Evolutionary conservation across 2,329 filamentous ascomycete species (phyloP), one percentile per base, ranked within the genome.

Genomic region (Endothia cerciana): DNA sequence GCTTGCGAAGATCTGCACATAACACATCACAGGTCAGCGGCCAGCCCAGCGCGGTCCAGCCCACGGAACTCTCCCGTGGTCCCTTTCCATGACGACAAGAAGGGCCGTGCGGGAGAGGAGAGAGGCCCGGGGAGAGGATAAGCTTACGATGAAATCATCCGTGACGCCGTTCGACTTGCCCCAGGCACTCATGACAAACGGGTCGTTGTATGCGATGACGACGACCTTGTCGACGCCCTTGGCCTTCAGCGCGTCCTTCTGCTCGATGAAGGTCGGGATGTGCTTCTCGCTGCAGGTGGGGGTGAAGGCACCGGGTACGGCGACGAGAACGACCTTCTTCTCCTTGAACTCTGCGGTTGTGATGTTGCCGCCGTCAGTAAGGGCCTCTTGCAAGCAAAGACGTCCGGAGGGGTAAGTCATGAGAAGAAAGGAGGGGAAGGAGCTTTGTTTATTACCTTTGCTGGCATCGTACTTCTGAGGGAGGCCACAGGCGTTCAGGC

Each of bases 181-280:
- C 92, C 92, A 95, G 63, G 91, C 92, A 73, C 88, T 89, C 91
- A 94, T 94, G 78, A 97, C 93, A 76, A 85, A 96, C 70, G 89
- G 83, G 80, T 97, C 93, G 80, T 97, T 97, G 83, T 83, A 90
- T 67, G 92, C 91, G 74, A 96, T 89, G 75, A 95, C 87, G 71
- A 92, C 86, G 73, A 97, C 87, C 69, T 90, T 79, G 79, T 97
- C 93, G 71, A 96, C 91, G 73, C 91, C 92, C 85, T 94, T 94
- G 75, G 82, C 81, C 81, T 89, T 89, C 78, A 96, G 83, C 75
- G 89, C 83, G 62, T 86, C 82, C 71, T 89, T 81, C 77, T 92
- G 89, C 78, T 86, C 80, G 73, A 94, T 86, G 85, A 93, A 97
- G 69, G 90, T 90, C 68, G 92, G 91, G 68, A 97, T 83, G 82